phyloP scores from a whole-genome alignment of 1,139 yeast genomes.

The Yamadazyma trypodendri region DNA sequence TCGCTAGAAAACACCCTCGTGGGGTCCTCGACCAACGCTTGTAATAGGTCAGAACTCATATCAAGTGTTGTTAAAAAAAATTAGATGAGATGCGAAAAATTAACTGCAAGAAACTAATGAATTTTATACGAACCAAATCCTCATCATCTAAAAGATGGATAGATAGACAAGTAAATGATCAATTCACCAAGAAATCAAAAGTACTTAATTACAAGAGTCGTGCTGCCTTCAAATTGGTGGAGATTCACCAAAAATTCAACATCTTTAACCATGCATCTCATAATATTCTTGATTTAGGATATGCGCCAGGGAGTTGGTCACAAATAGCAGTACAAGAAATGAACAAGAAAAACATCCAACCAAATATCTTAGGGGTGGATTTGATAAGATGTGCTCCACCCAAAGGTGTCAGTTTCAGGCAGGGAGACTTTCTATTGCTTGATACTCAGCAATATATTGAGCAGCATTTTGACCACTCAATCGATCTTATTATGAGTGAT shows the following conservation, averaged over 20 bases:
- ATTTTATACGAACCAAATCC: constrained; percentile 11
- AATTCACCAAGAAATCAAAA: constrained; percentile 64
- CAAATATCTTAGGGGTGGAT: constrained; percentile 39
- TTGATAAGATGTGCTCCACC: constrained; percentile 40
- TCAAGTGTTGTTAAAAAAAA: constrained; percentile 3
- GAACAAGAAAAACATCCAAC: constrained; percentile 12
- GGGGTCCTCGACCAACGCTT: constrained; percentile 17
- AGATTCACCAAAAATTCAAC: constrained; percentile 62
- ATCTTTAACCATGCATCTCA: constrained; percentile 49
- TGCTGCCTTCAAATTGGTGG: constrained; percentile 85
- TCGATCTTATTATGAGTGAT: constrained; percentile 43
- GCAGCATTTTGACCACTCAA: constrained; percentile 9
- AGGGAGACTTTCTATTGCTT: constrained; percentile 40
- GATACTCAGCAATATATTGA: constrained; percentile 32
- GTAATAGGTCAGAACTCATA: constrained; percentile 17
- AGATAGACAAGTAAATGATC: constrained; percentile 64
- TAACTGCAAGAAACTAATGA: constrained; percentile 1
- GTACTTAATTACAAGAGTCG: constrained; percentile 67
- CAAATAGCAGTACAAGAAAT: constrained; percentile 38
- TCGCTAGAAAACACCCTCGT: constrained; percentile 13
- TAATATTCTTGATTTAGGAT: constrained; percentile 73
- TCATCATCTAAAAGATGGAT: constrained; percentile 64
- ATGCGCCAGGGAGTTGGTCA: constrained; percentile 53
- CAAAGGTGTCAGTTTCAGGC: constrained; percentile 37
- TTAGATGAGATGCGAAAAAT: constrained; percentile 16